These are phyloP conservation scores for Fusarium metavorans DNA, from an alignment of 2,329 filamentous ascomycete species.

Conservation along the genomic window DNA sequence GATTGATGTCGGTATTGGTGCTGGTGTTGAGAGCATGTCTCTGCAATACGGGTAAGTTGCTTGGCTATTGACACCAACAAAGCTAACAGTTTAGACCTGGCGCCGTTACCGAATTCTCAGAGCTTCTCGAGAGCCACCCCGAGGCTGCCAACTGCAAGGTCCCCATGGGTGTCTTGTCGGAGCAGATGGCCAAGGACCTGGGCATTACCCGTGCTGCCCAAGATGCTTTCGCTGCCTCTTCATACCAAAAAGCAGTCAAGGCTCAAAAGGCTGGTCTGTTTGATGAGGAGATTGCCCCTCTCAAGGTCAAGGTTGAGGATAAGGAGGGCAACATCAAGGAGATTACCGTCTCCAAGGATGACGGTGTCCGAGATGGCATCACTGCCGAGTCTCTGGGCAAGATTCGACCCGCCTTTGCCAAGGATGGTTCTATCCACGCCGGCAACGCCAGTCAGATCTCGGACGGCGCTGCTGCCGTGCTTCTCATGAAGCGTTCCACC, in stretches of 20 bases:
- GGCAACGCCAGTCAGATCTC: constrained; percentile 97
- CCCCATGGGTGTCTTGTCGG: constrained; percentile 93
- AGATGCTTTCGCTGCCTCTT: constrained; percentile 93
- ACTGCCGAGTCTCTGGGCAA: constrained; percentile 90
- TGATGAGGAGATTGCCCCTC: constrained; percentile 88
- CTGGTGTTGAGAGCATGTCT: constrained; percentile 97
- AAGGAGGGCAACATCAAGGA: constrained; percentile 89
- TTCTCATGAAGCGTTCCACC: constrained; percentile 94
- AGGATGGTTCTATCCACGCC: constrained; percentile 93
- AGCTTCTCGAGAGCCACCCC: constrained; percentile 82
- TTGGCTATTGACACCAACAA: not conserved
- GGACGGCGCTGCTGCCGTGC: constrained; percentile 93
- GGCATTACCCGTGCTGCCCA: constrained; percentile 78
- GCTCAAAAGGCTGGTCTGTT: constrained; percentile 93
- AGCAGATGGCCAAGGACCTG: constrained; percentile 92
- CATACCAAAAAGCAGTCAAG: constrained; percentile 88
- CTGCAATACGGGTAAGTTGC: constrained; percentile 84
- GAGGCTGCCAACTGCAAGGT: constrained; percentile 97
- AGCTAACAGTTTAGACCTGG: constrained; percentile 66
- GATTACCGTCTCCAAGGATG: constrained; percentile 86
- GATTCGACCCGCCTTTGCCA: constrained; percentile 90
- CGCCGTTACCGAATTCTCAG: constrained; percentile 93
- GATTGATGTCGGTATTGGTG: constrained; percentile 95
- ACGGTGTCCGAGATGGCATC: constrained; percentile 87
- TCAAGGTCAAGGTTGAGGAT: constrained; percentile 89